These are phyloP conservation scores for Linum tenue DNA, from an alignment of 345 rosid species.

Conservation along the genomic window DNA sequence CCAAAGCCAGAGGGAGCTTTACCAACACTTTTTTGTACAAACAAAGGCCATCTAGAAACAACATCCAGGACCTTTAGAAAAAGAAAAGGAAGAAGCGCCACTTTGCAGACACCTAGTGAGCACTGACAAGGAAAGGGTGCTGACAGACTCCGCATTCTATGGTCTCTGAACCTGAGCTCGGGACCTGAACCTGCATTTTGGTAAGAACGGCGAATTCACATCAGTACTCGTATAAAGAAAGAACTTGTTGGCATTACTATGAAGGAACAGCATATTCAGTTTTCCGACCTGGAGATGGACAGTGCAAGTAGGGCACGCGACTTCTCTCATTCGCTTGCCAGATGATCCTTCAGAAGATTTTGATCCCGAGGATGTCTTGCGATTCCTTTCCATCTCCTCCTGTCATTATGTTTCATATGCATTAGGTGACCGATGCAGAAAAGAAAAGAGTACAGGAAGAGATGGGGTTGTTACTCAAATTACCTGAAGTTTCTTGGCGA, in stretches of 20 bases:
- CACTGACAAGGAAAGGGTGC: conserved; percentile 88
- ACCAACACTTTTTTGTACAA: too few species aligned
- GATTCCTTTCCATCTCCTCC: conserved; percentile 98
- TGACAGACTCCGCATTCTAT: conserved; percentile 98
- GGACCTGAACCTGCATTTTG: conserved; percentile 82
- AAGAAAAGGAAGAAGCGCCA: too few species aligned
- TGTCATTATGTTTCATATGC: conserved; percentile 22
- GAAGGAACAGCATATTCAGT: background rate
- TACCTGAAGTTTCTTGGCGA: conserved; percentile 95
- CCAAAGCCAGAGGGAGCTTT: too few species aligned
- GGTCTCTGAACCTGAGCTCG: conserved; percentile 93
- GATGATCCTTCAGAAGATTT: conserved; percentile 39
- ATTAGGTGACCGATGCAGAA: too few species aligned
- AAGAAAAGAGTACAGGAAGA: background rate
- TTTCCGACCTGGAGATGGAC: conserved; percentile 82
- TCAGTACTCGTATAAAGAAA: background rate
- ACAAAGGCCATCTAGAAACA: too few species aligned
- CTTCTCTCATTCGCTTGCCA: conserved; percentile 90
- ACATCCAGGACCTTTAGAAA: too few species aligned
- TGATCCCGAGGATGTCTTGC: conserved; percentile 54
- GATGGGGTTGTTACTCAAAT: background rate
- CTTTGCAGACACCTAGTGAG: conserved; percentile 36
- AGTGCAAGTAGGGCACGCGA: conserved; percentile 96
- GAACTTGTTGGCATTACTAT: too few species aligned
- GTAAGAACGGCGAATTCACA: background rate